These are phyloP conservation scores for Coniochaeta sp. DNA, from an alignment of 2,329 filamentous ascomycete genomes.

Conservation along the genomic window DNA sequence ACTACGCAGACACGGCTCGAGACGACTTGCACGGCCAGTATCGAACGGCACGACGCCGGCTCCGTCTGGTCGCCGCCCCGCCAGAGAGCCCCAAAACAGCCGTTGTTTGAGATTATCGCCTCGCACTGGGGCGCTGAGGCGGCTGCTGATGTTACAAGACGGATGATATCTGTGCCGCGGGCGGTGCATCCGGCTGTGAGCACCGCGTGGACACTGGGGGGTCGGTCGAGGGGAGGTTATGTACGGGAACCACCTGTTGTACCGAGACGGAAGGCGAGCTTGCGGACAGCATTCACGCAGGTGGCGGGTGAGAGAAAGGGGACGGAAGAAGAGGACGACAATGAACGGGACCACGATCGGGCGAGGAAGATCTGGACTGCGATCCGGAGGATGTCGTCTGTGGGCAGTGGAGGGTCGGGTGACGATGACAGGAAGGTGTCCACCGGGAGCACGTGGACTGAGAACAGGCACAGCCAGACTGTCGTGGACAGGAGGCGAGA, in stretches of 20 bases:
- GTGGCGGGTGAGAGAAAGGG: neutral
- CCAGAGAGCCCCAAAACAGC: constrained; percentile 9
- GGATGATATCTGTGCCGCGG: constrained; percentile 8
- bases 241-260: neutral
- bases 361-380: constrained; percentile 10
- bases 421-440: neutral
- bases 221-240: neutral
- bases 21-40: constrained; percentile 42
- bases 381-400: constrained; percentile 10
- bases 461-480: neutral
- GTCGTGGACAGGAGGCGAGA: constrained; percentile 3
- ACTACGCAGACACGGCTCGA: constrained; percentile 39
- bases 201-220: neutral
- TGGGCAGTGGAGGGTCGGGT: neutral
- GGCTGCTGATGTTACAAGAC: constrained; percentile 32
- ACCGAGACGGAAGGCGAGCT: neutral
- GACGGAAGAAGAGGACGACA: neutral
- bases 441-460: constrained; percentile 1
- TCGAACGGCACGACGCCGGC: constrained; percentile 37
- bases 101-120: constrained; percentile 35
- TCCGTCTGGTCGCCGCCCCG: constrained; percentile 45
- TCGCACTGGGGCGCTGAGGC: constrained; percentile 39
- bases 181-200: neutral
- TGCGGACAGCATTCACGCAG: neutral
- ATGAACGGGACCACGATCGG: constrained; percentile 1